Evolutionary conservation across 352 stramenopile species (phyloP), one percentile per base, ranked within the genome.

Genomic region (Blastocystis sp.): DNA sequence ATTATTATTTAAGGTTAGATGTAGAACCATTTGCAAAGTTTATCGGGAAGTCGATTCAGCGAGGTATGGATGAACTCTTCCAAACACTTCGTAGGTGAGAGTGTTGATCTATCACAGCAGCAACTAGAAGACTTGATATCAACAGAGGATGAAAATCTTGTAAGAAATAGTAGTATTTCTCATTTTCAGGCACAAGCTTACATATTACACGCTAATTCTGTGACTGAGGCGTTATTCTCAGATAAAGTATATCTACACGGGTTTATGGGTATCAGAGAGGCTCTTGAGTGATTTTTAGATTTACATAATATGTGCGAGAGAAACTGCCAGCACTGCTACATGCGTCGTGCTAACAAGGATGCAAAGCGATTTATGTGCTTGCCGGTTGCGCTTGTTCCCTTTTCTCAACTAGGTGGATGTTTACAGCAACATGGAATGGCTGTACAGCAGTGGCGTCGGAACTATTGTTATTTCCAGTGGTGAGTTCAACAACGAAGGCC

Each of bases 401-500:
- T 7, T 4, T 24, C 62, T 79, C 24, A 79, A 9, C 8, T 55
- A 79, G 68, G 62, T 45, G 7, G 39, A 79, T 59, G 68, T 79
- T n/a, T 79, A 79, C 2, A 45, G 62, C 68, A 79, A 79, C 37
- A 79, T 79, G 68, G 68, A 79, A 30, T 79, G 68, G 68, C 68
- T 79, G n/a, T 79, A 79, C 68, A 79, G 62, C 68, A 56, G 62
- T 1, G 68, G 68, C 0, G 26, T 79, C 47, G 68, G 37, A 6
- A 79, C 68, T 6, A 79, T 79, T 30, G 68, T 79, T 18, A 79
- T 79, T 30, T 55, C 39, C 47, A 79, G 68, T 39, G 68, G 68
- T 39, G 68, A 79, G 47, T 79, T 79, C 68, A 79, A 79, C 68
- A 79, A 79, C 47, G 68, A 79, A 30, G 68, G 68, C 47, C 68